Percentiles rank a stretch among this genome's conserved stretches.
Evolutionary conservation across 176 grass and related monocot genomes (phyloP).

Genomic region (Bromus sterilis): DNA sequence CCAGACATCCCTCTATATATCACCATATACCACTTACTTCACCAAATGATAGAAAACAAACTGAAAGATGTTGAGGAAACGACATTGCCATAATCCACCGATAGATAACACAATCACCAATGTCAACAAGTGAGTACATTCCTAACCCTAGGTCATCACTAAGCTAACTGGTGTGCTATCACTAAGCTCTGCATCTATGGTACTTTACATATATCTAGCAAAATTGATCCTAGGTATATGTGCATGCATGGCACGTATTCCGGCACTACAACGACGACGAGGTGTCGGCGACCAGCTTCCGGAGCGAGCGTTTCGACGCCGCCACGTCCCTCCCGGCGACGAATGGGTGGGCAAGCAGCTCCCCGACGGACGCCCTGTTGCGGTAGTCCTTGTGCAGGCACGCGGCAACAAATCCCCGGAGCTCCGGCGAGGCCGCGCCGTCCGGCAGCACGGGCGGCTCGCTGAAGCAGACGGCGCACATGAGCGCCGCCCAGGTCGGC

Average conservation of each 20-base stretch:
- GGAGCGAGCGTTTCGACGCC: conserved; percentile 8
- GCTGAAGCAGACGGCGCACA: conserved; percentile 61
- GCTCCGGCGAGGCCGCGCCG: conserved; percentile 19
- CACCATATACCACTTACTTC: no score
- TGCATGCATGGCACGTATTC: neutral
- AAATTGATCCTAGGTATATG: neutral
- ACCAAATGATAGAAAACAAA: no score
- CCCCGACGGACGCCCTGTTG: conserved; percentile 27
- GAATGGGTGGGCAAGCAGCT: conserved; percentile 56
- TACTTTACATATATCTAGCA: neutral
- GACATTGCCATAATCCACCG: no score
- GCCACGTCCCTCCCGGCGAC: conserved; percentile 17
- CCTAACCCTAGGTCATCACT: neutral
- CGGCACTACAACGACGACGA: neutral
- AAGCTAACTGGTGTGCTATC: neutral
- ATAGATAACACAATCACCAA: no score
- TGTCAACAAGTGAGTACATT: neutral
- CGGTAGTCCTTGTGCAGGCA: conserved; percentile 42
- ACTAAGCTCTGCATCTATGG: neutral
- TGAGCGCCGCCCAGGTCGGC: conserved; percentile 50
- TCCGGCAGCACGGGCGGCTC: neutral
- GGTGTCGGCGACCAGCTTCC: conserved; percentile 4
- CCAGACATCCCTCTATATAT: no score
- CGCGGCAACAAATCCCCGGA: conserved; percentile 26
- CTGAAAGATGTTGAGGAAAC: no score